Base-by-base conservation (phyloP, 177 flowering plant genomes). In the Vitis hybrid region DNA sequence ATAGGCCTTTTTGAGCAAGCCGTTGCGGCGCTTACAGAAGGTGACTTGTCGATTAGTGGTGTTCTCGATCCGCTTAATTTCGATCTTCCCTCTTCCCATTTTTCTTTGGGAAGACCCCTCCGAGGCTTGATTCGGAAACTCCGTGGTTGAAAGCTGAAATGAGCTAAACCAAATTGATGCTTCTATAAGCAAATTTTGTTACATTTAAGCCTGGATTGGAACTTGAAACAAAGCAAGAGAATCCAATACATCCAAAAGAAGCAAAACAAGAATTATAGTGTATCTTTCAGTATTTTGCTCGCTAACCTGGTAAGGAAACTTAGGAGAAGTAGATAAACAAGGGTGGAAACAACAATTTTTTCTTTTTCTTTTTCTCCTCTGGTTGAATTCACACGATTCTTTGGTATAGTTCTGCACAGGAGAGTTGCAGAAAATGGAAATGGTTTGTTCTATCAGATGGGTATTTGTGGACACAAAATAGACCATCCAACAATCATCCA, bases 41-140 rank as follows among this genome's bases (percentile, higher is more conserved):
- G 85, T 82, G 20, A 82, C 82, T 55, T 82, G 85, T 9, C 82
- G 72, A 56, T 82, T 82, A 0, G 82, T 82, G 1, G 85, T 79
- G 82, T 79, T 82, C 59, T 82, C 85, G 66, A 82, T 82, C 69
- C 82, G 62, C 74, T 82, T 82, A 7, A 82, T 82, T 65, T 79
- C 85, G 3, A 82, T 82, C 59, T 82, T 82, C 19, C 85, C 85
- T 79, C 85, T 79, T 68, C 82, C 85, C 66, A 74, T 55, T 73
- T 77, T 82, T 61, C 60, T 81, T 33, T 69, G 75, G 33, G 78
- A 76, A 71, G 78, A 77, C 33, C 79, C 76, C 51, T 82, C 85
- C 53, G 71, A 38, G 9, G 73, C 68, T 64, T 77, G 73, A 65
- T 74, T 66, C 1, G 76, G 75, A n/a, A 79, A 74, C 78, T 77